A percentile compares a stretch with the other conserved stretches of the same genome.
Evolutionary conservation across 129 eudicot species (phyloP).

Genomic region (Glebionis coronaria): DNA sequence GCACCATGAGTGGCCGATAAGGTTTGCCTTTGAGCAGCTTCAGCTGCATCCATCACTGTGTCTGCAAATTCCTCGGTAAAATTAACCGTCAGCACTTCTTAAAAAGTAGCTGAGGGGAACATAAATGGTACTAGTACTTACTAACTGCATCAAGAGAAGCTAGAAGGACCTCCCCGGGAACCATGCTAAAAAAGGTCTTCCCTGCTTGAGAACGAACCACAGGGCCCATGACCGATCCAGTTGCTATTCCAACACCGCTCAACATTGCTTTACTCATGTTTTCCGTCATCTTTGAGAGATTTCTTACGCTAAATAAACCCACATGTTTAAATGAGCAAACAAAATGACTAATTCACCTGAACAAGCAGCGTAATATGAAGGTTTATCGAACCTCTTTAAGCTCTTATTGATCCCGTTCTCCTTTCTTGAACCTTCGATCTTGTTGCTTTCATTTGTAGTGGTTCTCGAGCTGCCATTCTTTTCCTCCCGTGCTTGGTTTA

Average conservation of each 20-base stretch:
- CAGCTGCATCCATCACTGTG: constrained; percentile 74
- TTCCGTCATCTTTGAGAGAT: constrained; percentile 76
- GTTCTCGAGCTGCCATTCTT: constrained; percentile 29
- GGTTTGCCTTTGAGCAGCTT: constrained; percentile 85
- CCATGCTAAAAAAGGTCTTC: constrained; percentile 60
- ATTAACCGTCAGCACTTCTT: neutral
- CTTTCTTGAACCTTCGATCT: constrained; percentile 35
- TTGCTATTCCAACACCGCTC: constrained; percentile 65
- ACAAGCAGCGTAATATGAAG: too few species aligned
- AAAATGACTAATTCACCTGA: neutral
- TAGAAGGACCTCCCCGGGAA: constrained; percentile 87
- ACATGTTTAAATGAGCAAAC: neutral
- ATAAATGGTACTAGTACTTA: constrained; percentile 31
- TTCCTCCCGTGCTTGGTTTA: constrained; percentile 37
- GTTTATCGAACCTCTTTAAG: constrained; percentile 61
- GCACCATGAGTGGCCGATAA: constrained; percentile 77
- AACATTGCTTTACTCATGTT: constrained; percentile 82
- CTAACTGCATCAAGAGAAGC: constrained; percentile 96
- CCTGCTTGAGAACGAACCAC: constrained; percentile 82
- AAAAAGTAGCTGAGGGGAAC: neutral
- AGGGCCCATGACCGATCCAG: constrained; percentile 76
- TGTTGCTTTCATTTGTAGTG: constrained; percentile 24
- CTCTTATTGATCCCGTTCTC: constrained; percentile 54
- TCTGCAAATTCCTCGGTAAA: constrained; percentile 34
- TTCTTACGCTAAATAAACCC: constrained; percentile 48